Evolutionary conservation across 2,329 filamentous ascomycete species (phyloP).

Genomic region (Cladophialophora psammophila): DNA sequence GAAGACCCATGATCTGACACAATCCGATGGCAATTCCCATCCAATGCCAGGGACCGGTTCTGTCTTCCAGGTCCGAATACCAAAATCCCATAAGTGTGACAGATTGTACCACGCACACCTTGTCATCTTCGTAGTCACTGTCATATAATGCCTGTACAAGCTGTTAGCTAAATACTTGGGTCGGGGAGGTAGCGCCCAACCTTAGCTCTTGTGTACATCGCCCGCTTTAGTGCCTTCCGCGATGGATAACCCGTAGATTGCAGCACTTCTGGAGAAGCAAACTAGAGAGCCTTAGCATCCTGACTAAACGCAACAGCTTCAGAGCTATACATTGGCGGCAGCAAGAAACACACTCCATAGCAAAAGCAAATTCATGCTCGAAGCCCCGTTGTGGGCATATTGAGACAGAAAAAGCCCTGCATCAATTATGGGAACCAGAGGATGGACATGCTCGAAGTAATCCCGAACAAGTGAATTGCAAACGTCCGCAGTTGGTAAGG

Average conservation of each 20-base stretch:
- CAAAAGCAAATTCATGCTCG: constrained; percentile 39
- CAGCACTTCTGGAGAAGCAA: constrained; percentile 39
- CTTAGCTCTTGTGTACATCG: constrained; percentile 76
- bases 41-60: constrained; percentile 98
- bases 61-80: constrained; percentile 95
- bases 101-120: constrained; percentile 85
- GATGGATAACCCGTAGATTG: constrained; percentile 46
- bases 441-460: constrained; percentile 88
- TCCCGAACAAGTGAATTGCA: constrained; percentile 83
- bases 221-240: constrained; percentile 59
- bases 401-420: constrained; percentile 12
- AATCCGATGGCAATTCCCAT: constrained; percentile 96
- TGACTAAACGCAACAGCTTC: constrained; percentile 52
- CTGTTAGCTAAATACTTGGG: too few species aligned
- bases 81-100: constrained; percentile 93
- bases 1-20: constrained; percentile 91
- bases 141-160: constrained; percentile 77
- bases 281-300: constrained; percentile 34
- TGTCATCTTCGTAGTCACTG: constrained; percentile 91
- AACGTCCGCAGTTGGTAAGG: constrained; percentile 71
- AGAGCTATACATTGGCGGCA: constrained; percentile 71
- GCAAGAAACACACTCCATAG: constrained; percentile 53
- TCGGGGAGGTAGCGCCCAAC: constrained; percentile 69
- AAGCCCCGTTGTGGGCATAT: background rate
- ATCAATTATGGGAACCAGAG: constrained; percentile 75